Conservation (phyloP, 139 green algal species). For the Chlorella sp. region DNA sequence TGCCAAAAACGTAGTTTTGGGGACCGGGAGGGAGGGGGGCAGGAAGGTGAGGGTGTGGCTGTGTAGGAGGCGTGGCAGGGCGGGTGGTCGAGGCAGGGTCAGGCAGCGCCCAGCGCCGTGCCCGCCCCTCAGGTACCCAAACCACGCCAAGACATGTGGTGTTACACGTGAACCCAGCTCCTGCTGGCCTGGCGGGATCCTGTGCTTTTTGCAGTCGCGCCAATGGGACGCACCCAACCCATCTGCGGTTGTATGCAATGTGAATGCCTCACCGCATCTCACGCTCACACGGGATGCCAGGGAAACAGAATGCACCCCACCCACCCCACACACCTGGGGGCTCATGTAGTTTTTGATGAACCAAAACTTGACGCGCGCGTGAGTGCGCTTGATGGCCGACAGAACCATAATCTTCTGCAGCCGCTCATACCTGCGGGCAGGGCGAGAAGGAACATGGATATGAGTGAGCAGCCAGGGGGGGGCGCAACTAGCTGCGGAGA, state of each 20-base stretch:
- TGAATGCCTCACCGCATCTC: no score
- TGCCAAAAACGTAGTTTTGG: neutral
- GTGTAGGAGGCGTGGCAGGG: no score
- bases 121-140: no score
- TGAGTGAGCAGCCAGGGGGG: neutral
- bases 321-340: conserved; percentile 59
- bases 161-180: no score
- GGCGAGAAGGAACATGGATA: neutral
- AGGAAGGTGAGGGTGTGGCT: neutral
- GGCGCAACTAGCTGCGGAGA: neutral
- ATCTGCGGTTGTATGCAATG: no score
- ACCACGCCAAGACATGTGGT: no score
- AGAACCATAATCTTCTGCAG: conserved; percentile 99
- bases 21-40: neutral
- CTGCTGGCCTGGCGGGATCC: no score
- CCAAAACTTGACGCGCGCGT: conserved; percentile 96
- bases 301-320: neutral
- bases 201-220: no score
- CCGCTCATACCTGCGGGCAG: conserved; percentile 84
- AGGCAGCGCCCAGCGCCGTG: no score
- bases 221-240: no score
- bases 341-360: conserved; percentile 99
- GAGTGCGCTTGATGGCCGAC: conserved; percentile 88
- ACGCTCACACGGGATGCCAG: no score
- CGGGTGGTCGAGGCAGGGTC: no score